Percentiles rank a stretch among this genome's conserved stretches.
Conservation (phyloP, 805 yeast species). For the Kazachstania psychrophila region DNA sequence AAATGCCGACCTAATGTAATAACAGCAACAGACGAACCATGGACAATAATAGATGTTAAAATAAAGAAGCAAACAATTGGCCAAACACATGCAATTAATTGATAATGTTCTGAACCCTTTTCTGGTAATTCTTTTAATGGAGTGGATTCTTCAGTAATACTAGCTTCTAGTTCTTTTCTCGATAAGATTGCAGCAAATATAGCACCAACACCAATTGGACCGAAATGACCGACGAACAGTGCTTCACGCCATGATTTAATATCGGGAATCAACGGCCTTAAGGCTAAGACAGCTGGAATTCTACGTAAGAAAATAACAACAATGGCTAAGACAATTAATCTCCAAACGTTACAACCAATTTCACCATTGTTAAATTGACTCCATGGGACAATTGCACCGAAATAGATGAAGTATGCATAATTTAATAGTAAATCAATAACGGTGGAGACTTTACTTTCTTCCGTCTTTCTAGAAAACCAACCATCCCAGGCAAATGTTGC, state of each 20-base stretch:
- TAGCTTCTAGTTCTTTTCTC: constrained; percentile 55
- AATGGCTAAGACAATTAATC: constrained; percentile 64
- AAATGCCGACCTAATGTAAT: constrained; percentile 71
- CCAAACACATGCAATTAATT: constrained; percentile 61
- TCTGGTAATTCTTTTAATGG: constrained; percentile 46
- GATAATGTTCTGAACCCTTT: constrained; percentile 43
- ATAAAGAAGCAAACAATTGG: constrained; percentile 75
- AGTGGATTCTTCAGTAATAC: constrained; percentile 41
- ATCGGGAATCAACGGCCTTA: constrained; percentile 78
- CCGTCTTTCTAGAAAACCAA: constrained; percentile 72
- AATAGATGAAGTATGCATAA: constrained; percentile 78
- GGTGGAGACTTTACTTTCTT: constrained; percentile 78
- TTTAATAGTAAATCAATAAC: constrained; percentile 80
- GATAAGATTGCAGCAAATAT: constrained; percentile 76
- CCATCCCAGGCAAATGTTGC: constrained; percentile 94
- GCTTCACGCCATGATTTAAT: constrained; percentile 91
- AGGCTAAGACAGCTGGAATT: constrained; percentile 67
- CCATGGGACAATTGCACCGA: constrained; percentile 92
- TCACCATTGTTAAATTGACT: constrained; percentile 51
- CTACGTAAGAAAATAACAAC: constrained; percentile 69
- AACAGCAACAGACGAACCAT: constrained; percentile 82
- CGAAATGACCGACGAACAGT: constrained; percentile 87
- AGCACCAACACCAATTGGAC: constrained; percentile 95
- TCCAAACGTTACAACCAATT: constrained; percentile 69
- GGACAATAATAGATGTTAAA: constrained; percentile 74